phyloP scores from a whole-genome alignment of 2,329 filamentous ascomycete genomes.

The Alternaria triticimaculans region DNA sequence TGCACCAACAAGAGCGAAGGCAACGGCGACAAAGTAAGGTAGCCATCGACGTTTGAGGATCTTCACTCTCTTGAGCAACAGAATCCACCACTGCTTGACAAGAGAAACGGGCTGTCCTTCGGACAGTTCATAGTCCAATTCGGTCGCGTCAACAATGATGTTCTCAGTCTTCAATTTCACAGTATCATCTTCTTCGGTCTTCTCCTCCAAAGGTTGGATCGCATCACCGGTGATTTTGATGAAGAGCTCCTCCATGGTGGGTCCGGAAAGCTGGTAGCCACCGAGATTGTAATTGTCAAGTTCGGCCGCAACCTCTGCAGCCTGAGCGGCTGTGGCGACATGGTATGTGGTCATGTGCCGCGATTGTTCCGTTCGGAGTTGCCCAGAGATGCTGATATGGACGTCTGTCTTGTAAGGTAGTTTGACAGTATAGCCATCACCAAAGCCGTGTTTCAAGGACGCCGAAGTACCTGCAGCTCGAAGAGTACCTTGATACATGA shows the following conservation, averaged over 20 bases:
- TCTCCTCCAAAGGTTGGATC: neutral
- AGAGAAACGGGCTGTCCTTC: conserved; percentile 74
- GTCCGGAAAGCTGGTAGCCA: neutral
- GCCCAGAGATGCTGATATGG: conserved; percentile 61
- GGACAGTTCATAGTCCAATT: conserved; percentile 53
- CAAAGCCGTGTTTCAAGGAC: conserved; percentile 80
- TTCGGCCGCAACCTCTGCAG: neutral
- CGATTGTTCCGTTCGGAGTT: conserved; percentile 55
- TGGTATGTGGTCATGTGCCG: neutral
- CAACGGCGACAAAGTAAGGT: conserved; percentile 73
- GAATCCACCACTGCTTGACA: conserved; percentile 70
- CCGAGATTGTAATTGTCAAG: neutral
- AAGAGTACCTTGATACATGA: conserved; percentile 82
- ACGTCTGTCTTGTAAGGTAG: conserved; percentile 37
- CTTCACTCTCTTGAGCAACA: conserved; percentile 77
- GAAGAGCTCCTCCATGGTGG: neutral
- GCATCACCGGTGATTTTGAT: neutral
- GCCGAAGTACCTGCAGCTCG: conserved; percentile 85
- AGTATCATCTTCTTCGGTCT: neutral
- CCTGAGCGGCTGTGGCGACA: neutral
- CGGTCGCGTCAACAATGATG: neutral
- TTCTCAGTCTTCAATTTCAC: neutral
- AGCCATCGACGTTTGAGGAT: conserved; percentile 78
- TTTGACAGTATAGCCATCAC: conserved; percentile 79
- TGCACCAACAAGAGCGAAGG: conserved; percentile 78